Evolutionary conservation across 176 grass and related monocot genomes (phyloP).

Genomic region (Neostapfia colusana): DNA sequence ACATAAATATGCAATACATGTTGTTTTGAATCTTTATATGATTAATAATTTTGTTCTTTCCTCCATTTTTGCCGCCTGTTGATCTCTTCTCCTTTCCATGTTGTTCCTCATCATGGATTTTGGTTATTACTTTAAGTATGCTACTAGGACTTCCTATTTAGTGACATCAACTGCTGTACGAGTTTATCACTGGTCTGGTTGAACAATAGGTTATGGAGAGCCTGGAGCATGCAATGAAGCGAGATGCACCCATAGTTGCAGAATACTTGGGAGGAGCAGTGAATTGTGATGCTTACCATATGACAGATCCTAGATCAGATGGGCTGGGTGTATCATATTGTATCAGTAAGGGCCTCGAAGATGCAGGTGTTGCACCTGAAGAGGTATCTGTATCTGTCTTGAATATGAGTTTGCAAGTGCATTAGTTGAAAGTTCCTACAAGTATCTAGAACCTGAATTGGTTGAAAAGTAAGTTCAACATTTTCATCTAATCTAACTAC

Average conservation of each 20-base stretch:
- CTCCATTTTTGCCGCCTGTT: not conserved
- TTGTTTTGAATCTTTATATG: not conserved
- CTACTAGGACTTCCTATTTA: not conserved
- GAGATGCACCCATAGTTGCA: slow-evolving; percentile 58
- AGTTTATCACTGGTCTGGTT: slow-evolving; percentile 11
- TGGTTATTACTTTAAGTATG: not conserved
- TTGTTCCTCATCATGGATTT: not conserved
- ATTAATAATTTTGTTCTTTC: not conserved
- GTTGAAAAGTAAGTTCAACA: not conserved
- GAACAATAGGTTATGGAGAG: slow-evolving; percentile 64
- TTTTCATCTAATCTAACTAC: not conserved
- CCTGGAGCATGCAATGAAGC: slow-evolving; percentile 66
- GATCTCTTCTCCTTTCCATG: not conserved
- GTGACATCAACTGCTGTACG: not conserved
- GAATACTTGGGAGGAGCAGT: slow-evolving; percentile 66
- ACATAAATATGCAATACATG: slow-evolving; percentile 3
- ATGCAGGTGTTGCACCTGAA: slow-evolving; percentile 68
- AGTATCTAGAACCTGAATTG: not conserved
- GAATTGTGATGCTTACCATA: slow-evolving; percentile 74
- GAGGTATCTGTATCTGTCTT: slow-evolving; percentile 41
- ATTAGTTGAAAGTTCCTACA: not conserved
- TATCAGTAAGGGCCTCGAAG: slow-evolving; percentile 52
- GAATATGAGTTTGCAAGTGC: not conserved
- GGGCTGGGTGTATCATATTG: slow-evolving; percentile 62
- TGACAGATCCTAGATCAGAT: slow-evolving; percentile 69